These are phyloP conservation scores for Cinnamomum micranthum DNA, from an alignment of 164 flowering plant species.

Conservation along the genomic window DNA sequence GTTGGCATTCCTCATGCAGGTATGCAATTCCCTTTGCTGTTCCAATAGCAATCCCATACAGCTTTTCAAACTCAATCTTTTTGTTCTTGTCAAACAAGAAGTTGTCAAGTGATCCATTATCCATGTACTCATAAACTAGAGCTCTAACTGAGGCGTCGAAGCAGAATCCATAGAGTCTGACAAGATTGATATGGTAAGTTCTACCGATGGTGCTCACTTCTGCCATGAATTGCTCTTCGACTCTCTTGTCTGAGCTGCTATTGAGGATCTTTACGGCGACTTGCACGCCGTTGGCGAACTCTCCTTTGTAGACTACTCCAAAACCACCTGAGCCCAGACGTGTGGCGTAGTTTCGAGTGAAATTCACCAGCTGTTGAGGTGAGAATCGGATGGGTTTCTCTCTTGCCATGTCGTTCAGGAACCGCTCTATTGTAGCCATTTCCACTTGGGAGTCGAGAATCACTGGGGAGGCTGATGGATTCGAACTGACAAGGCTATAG, in stretches of 20 bases:
- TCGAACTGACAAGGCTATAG: not conserved
- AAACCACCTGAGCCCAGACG: constrained; percentile 27
- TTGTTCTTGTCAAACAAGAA: constrained; percentile 14
- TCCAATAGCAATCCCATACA: constrained; percentile 19
- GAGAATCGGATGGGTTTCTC: constrained; percentile 28
- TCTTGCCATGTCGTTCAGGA: constrained; percentile 15
- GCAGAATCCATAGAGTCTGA: constrained; percentile 26
- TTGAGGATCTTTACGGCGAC: constrained; percentile 30
- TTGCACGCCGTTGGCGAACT: constrained; percentile 10
- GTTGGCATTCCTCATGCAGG: constrained; percentile 32
- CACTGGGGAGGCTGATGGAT: not conserved
- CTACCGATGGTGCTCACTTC: constrained; percentile 30
- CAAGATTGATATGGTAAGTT: constrained; percentile 26
- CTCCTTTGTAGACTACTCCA: constrained; percentile 27
- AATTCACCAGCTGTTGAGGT: constrained; percentile 14
- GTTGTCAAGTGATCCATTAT: constrained; percentile 30
- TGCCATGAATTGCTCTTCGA: constrained; percentile 26
- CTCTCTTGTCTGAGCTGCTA: constrained; percentile 4
- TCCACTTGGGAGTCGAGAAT: not conserved
- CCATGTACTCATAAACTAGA: constrained; percentile 32
- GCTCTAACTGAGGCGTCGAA: constrained; percentile 10
- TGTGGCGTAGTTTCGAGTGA: constrained; percentile 14
- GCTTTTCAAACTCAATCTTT: constrained; percentile 8
- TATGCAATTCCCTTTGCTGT: constrained; percentile 30
- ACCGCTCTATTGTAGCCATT: constrained; percentile 17